These are phyloP conservation scores for Polytrichum commune DNA, from an alignment of 225 moss, liverwort and hornwort species.

Conservation along the genomic window DNA sequence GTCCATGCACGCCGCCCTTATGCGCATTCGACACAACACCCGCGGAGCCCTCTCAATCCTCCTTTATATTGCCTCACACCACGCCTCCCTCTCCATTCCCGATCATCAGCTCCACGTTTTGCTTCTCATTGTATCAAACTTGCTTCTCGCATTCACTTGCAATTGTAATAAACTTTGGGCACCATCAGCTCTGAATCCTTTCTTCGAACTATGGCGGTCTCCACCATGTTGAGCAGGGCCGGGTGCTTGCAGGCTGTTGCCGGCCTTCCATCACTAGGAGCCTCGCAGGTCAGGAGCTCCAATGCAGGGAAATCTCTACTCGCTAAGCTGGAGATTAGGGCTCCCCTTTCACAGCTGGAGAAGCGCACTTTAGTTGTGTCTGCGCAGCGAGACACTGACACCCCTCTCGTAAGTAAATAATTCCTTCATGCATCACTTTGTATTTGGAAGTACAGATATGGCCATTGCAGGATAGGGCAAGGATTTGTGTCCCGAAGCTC, in stretches of 20 bases:
- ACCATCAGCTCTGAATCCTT: no score
- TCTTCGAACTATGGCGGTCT: conserved; percentile 17
- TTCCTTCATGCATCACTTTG: neutral
- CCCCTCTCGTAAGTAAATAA: conserved; percentile 21
- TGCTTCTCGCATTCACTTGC: no score
- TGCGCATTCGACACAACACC: conserved; percentile 13
- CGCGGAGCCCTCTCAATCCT: neutral
- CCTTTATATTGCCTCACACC: no score
- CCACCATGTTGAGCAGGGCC: conserved; percentile 37
- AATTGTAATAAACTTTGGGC: no score
- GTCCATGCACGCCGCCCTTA: conserved; percentile 5
- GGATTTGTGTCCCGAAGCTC: neutral
- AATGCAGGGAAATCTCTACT: conserved; percentile 16
- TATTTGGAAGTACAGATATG: no score
- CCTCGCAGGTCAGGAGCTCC: conserved; percentile 7
- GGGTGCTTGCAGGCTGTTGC: conserved; percentile 12
- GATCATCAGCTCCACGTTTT: no score
- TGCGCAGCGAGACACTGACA: conserved; percentile 24
- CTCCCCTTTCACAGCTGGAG: conserved; percentile 15
- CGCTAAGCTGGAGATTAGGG: neutral
- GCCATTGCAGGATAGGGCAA: neutral
- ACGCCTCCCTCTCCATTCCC: no score
- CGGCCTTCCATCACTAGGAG: conserved; percentile 25
- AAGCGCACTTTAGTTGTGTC: conserved; percentile 28
- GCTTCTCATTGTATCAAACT: no score